phyloP scores from a whole-genome alignment of 805 yeast species.

The Metschnikowia corniflorae region DNA sequence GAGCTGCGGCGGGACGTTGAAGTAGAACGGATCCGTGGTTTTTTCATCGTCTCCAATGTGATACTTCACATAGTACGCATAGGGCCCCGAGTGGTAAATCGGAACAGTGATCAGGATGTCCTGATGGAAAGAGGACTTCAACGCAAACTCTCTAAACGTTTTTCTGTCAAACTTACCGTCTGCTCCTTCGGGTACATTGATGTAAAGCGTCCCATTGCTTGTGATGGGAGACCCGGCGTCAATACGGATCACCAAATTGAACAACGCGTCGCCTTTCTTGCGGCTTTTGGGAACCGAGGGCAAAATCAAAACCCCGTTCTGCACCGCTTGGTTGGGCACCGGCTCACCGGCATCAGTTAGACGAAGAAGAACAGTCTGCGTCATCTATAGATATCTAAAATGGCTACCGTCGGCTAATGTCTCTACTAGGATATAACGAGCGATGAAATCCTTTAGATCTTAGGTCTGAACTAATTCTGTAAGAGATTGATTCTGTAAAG shows the following conservation, averaged over 20 bases:
- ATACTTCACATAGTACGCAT: slow-evolving; percentile 67
- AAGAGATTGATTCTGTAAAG: background rate
- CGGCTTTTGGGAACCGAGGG: slow-evolving; percentile 40
- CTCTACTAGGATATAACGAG: no score
- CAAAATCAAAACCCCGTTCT: slow-evolving; percentile 48
- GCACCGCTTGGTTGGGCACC: slow-evolving; percentile 29
- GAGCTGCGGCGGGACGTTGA: slow-evolving; percentile 78
- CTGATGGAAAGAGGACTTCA: slow-evolving; percentile 56
- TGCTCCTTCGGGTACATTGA: slow-evolving; percentile 59
- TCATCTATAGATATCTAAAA: slow-evolving; percentile 6
- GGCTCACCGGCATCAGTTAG: slow-evolving; percentile 50
- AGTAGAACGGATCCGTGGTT: slow-evolving; percentile 61
- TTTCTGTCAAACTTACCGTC: slow-evolving; percentile 51
- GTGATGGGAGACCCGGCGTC: slow-evolving; percentile 74
- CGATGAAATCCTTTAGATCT: no score
- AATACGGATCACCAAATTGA: slow-evolving; percentile 55
- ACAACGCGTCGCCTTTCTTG: slow-evolving; percentile 40
- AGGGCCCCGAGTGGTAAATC: slow-evolving; percentile 74
- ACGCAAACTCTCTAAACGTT: slow-evolving; percentile 48
- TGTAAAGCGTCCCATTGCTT: slow-evolving; percentile 67
- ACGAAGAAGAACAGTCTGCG: slow-evolving; percentile 40
- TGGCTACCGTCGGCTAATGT: background rate
- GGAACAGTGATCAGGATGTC: slow-evolving; percentile 61
- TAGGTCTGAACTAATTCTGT: background rate
- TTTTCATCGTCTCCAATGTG: slow-evolving; percentile 25